These are phyloP conservation scores for Nitzschia putrida DNA, from an alignment of 108 stramenopile genomes.

Conservation along the genomic window DNA sequence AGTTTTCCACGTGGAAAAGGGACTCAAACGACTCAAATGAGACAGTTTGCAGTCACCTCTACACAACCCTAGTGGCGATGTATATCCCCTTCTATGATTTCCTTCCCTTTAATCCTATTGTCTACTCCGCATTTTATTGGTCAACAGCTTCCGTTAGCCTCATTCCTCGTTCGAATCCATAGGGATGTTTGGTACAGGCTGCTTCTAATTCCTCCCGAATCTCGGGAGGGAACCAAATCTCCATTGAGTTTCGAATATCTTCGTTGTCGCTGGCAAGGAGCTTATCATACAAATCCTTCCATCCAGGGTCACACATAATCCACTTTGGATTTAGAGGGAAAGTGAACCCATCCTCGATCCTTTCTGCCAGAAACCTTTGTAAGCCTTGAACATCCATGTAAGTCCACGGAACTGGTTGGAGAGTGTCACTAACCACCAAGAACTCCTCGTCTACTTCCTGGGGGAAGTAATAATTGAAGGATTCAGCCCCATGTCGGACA, in stretches of 20 bases:
- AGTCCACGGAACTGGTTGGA: constrained; percentile 49
- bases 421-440: constrained; percentile 49
- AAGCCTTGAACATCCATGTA: constrained; percentile 45
- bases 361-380: constrained; percentile 38
- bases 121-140: no score
- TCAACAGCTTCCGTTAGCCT: background rate
- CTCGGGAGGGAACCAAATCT: background rate
- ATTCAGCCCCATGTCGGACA: constrained; percentile 69
- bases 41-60: no score
- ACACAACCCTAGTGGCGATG: no score
- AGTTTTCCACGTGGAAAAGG: no score
- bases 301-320: constrained; percentile 71
- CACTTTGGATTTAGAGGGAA: constrained; percentile 66
- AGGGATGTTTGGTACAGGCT: background rate
- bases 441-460: constrained; percentile 63
- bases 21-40: no score
- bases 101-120: no score
- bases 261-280: constrained; percentile 11
- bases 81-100: no score
- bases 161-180: background rate
- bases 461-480: constrained; percentile 68
- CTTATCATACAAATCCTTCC: constrained; percentile 62
- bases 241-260: background rate
- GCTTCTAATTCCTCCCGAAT: background rate
- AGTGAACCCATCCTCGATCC: constrained; percentile 58